A percentile compares a stretch with the other conserved stretches of the same genome.
phyloP scores from a whole-genome alignment of 306 rosid genomes.

The Senna siamea region DNA sequence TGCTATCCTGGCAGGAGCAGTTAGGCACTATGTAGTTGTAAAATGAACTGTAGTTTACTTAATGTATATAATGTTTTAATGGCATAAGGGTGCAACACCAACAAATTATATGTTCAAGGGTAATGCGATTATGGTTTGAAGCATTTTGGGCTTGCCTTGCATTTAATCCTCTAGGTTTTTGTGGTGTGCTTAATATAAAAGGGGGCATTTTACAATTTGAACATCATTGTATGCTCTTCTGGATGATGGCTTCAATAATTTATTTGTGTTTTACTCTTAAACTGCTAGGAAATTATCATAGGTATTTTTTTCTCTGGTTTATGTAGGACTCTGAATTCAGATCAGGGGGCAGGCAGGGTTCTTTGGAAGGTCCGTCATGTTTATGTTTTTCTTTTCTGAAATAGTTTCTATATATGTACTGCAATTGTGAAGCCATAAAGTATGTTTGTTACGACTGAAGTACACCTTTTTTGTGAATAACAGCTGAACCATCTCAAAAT shows the following conservation, averaged over 20 bases:
- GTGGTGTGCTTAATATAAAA: background rate
- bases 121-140: slow-evolving; percentile 6
- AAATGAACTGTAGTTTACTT: background rate
- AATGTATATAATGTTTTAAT: background rate
- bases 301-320: slow-evolving; percentile 27
- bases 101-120: background rate
- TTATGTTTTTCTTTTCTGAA: slow-evolving; percentile 38
- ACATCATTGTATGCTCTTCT: too few species aligned
- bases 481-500: slow-evolving; percentile 85
- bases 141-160: too few species aligned
- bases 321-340: slow-evolving; percentile 64
- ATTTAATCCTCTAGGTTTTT: too few species aligned
- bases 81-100: background rate
- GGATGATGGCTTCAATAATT: background rate
- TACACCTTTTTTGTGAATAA: slow-evolving; percentile 33
- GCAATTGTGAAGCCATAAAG: slow-evolving; percentile 26
- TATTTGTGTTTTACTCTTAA: background rate
- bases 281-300: slow-evolving; percentile 7
- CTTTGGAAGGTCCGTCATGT: slow-evolving; percentile 76
- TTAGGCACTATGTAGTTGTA: background rate
- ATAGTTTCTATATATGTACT: slow-evolving; percentile 28
- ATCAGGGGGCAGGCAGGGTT: slow-evolving; percentile 66
- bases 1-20: too few species aligned
- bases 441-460: slow-evolving; percentile 14
- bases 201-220: background rate